These are phyloP conservation scores for Xerocomellus chrysenteron DNA, from an alignment of 768 basidiomycete genomes.

Conservation along the genomic window DNA sequence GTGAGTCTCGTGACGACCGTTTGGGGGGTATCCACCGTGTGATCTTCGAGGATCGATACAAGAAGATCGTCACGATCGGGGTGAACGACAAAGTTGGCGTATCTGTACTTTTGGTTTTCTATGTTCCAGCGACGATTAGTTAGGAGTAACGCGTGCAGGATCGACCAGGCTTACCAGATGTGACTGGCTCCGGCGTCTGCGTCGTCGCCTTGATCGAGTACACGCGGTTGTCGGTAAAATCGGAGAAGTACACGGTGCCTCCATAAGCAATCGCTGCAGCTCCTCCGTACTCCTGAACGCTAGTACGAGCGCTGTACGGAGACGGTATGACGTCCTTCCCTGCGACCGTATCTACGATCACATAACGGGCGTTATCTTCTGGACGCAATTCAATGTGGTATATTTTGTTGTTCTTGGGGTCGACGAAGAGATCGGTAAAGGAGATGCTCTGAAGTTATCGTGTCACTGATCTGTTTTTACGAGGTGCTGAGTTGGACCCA, in stretches of 20 bases:
- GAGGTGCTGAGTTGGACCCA: slow-evolving; percentile 23
- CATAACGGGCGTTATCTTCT: slow-evolving; percentile 51
- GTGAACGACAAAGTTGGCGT: slow-evolving; percentile 61
- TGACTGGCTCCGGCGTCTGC: slow-evolving; percentile 47
- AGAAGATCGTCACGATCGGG: slow-evolving; percentile 53
- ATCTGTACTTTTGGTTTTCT: slow-evolving; percentile 45
- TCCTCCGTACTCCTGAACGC: slow-evolving; percentile 75
- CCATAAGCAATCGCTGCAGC: slow-evolving; percentile 54
- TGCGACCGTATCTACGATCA: slow-evolving; percentile 52
- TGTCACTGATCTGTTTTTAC: not conserved
- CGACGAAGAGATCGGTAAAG: slow-evolving; percentile 50
- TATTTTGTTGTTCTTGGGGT: slow-evolving; percentile 43
- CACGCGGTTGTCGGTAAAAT: slow-evolving; percentile 51
- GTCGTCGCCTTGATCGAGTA: slow-evolving; percentile 38
- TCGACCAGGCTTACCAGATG: slow-evolving; percentile 49
- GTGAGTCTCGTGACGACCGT: slow-evolving; percentile 52
- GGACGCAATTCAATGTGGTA: slow-evolving; percentile 65
- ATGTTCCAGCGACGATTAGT: slow-evolving; percentile 4
- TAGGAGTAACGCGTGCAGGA: slow-evolving; percentile 1
- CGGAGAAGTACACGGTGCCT: slow-evolving; percentile 57
- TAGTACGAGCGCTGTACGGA: slow-evolving; percentile 54
- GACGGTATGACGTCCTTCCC: slow-evolving; percentile 50
- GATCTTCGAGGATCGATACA: slow-evolving; percentile 68
- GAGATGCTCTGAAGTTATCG: slow-evolving; percentile 26
- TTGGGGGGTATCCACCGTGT: slow-evolving; percentile 44